Evolutionary conservation across 768 basidiomycete genomes (phyloP).

Genomic region (Boletus speciosus): DNA sequence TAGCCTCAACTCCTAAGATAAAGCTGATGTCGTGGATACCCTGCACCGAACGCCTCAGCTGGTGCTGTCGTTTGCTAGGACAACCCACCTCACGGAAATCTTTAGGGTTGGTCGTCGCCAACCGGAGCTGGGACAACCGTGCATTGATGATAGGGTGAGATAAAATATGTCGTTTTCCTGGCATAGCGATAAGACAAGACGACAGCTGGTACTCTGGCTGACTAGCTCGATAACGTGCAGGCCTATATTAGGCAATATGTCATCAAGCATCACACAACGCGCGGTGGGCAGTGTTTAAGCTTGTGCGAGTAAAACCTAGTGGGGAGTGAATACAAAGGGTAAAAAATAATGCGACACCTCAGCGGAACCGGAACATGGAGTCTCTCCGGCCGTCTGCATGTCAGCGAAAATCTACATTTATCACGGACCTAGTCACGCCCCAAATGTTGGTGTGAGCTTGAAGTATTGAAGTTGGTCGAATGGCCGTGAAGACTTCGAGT

Average conservation of each 20-base stretch:
- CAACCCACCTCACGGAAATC: conserved; percentile 71
- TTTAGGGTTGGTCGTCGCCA: conserved; percentile 56
- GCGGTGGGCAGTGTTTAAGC: too few relatives aligned
- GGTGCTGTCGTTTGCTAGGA: not conserved
- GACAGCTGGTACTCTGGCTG: not conserved
- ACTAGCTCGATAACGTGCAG: not conserved
- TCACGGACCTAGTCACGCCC: too few relatives aligned
- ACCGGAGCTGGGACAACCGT: conserved; percentile 67
- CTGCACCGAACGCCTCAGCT: conserved; percentile 35
- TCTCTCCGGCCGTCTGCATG: too few relatives aligned
- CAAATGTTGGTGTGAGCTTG: too few relatives aligned
- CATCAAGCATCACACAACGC: too few relatives aligned
- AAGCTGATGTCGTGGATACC: conserved; percentile 72
- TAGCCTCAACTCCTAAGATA: conserved; percentile 82
- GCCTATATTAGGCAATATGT: not conserved
- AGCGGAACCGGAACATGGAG: too few relatives aligned
- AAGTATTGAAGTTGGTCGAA: too few relatives aligned
- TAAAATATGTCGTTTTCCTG: conserved; percentile 46
- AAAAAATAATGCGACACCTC: too few relatives aligned
- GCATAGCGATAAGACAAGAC: conserved; percentile 22
- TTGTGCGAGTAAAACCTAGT: too few relatives aligned
- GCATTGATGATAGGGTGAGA: conserved; percentile 73
- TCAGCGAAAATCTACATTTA: too few relatives aligned
- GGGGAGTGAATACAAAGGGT: too few relatives aligned
- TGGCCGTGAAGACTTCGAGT: too few relatives aligned